A percentile compares a stretch with the other conserved stretches of the same genome.
Conservation (phyloP, 495 filamentous ascomycete species). For the Cairneyella variabilis region DNA sequence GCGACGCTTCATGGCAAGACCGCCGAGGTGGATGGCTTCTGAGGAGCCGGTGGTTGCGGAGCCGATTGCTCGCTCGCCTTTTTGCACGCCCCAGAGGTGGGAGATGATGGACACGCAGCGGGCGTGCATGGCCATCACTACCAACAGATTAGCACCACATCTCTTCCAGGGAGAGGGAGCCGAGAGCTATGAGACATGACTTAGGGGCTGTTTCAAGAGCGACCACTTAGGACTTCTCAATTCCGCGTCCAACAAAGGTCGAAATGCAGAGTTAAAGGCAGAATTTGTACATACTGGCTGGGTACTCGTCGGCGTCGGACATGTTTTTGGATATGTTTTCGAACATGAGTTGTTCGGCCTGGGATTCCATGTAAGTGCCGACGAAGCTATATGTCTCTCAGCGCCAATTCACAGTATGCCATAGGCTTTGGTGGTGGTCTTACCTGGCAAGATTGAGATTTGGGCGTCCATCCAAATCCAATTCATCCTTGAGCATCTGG, state of each 20-base stretch:
- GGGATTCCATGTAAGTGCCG: constrained; percentile 66
- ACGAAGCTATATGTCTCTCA: constrained; percentile 60
- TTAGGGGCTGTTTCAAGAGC: too few species aligned
- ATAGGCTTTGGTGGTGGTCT: too few species aligned
- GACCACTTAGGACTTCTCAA: too few species aligned
- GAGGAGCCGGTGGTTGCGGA: constrained; percentile 70
- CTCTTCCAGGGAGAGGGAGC: too few species aligned
- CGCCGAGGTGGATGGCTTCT: constrained; percentile 73
- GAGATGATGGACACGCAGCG: constrained; percentile 70
- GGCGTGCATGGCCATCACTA: constrained; percentile 65
- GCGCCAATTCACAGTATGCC: too few species aligned
- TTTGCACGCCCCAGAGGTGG: constrained; percentile 63
- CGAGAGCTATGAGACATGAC: too few species aligned
- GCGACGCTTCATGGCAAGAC: constrained; percentile 72
- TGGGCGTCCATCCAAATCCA: constrained; percentile 70
- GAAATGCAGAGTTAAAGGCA: too few species aligned
- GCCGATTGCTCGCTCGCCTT: constrained; percentile 64
- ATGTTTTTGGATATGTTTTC: constrained; percentile 69
- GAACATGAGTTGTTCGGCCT: constrained; percentile 60
- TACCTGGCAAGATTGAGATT: constrained; percentile 66
- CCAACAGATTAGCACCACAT: too few species aligned
- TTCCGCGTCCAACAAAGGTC: too few species aligned
- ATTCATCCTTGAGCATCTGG: constrained; percentile 68
- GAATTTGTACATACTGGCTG: constrained; percentile 71
- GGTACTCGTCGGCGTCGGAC: constrained; percentile 72